These are phyloP conservation scores for Dactylonectria estremocensis DNA, from an alignment of 2,329 filamentous ascomycete genomes.

Conservation along the genomic window DNA sequence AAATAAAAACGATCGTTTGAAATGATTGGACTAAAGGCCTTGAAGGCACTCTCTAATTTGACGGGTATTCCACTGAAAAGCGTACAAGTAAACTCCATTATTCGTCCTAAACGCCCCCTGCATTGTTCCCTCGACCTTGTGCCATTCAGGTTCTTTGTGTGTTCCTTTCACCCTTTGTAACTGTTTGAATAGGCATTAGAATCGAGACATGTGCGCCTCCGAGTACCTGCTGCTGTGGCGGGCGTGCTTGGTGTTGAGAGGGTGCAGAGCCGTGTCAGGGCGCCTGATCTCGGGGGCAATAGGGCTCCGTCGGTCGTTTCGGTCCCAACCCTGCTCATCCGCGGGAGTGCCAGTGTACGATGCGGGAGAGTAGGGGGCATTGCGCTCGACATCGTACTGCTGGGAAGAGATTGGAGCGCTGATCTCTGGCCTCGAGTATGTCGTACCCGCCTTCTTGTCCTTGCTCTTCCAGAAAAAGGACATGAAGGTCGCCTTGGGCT, in stretches of 20 bases:
- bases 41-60: slow-evolving; percentile 24
- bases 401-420: slow-evolving; percentile 50
- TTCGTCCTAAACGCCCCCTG: slow-evolving; percentile 31
- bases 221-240: slow-evolving; percentile 64
- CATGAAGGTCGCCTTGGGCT: slow-evolving; percentile 54
- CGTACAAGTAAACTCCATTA: slow-evolving; percentile 27
- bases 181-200: slow-evolving; percentile 51
- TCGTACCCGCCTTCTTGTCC: slow-evolving; percentile 41
- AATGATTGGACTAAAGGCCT: slow-evolving; percentile 26
- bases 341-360: too few species aligned
- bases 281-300: slow-evolving; percentile 69
- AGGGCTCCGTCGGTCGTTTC: slow-evolving; percentile 63
- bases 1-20: neutral
- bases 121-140: slow-evolving; percentile 12
- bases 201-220: slow-evolving; percentile 65
- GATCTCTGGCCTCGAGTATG: slow-evolving; percentile 51
- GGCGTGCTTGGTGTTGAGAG: slow-evolving; percentile 69
- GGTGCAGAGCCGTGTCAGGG: slow-evolving; percentile 72
- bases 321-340: slow-evolving; percentile 2
- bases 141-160: neutral
- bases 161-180: neutral
- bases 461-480: slow-evolving; percentile 55
- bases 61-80: slow-evolving; percentile 43
- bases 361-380: slow-evolving; percentile 30
- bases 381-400: slow-evolving; percentile 56